A percentile compares a stretch with the other conserved stretches of the same genome.
phyloP scores from a whole-genome alignment of 257 asterid species.

The Rhazya stricta region DNA sequence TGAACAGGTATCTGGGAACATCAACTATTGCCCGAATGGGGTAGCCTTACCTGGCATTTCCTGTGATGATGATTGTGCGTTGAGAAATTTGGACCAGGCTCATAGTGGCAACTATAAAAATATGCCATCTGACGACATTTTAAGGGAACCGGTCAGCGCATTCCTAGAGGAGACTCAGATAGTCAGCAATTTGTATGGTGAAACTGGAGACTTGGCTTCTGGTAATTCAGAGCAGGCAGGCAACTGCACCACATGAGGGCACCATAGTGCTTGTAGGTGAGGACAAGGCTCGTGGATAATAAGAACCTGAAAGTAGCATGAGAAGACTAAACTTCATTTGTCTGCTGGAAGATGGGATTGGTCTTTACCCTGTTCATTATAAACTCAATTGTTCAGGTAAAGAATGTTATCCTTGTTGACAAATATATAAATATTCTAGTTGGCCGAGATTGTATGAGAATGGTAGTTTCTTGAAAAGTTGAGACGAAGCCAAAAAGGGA shows the following conservation, averaged over 20 bases:
- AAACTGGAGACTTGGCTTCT: not conserved
- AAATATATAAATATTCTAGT: not conserved
- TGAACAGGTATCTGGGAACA: slow-evolving; percentile 14
- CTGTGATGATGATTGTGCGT: not conserved
- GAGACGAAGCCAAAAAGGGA: no score
- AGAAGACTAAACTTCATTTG: not conserved
- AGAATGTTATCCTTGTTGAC: not conserved
- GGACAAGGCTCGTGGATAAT: not conserved
- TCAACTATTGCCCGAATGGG: slow-evolving; percentile 20
- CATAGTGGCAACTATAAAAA: not conserved
- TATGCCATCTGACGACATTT: not conserved
- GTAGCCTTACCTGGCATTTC: not conserved
- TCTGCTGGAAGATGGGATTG: not conserved
- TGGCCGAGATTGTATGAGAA: not conserved
- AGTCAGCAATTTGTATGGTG: not conserved
- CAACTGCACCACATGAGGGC: not conserved
- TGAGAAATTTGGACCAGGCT: not conserved
- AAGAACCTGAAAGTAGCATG: not conserved
- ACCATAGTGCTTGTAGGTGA: not conserved
- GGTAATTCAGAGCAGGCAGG: not conserved
- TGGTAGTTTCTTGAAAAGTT: not conserved
- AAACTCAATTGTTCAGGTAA: not conserved
- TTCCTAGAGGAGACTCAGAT: not conserved
- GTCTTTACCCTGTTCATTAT: not conserved
- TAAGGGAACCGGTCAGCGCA: not conserved